phyloP scores from a whole-genome alignment of 768 basidiomycete genomes.

The Hypholoma fasciculare region DNA sequence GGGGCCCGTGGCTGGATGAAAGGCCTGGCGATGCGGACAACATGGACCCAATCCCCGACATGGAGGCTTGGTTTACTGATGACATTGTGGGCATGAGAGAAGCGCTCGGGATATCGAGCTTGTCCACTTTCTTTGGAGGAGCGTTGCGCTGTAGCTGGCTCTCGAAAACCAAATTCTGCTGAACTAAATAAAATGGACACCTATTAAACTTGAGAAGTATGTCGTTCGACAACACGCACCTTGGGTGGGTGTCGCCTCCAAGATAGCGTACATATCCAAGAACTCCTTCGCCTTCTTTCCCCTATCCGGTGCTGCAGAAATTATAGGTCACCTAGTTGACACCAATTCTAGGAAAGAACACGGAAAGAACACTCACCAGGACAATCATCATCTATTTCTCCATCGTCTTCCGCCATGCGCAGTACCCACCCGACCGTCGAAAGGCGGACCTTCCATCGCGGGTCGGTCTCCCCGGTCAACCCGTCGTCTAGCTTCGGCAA shows the following conservation, averaged over 20 bases:
- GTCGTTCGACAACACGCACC: constrained; percentile 37
- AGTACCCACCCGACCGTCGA: constrained; percentile 90
- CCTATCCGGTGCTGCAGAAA: constrained; percentile 79
- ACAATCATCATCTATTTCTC: constrained; percentile 98
- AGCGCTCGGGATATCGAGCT: constrained; percentile 36
- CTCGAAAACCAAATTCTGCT: constrained; percentile 82
- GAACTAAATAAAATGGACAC: constrained; percentile 27
- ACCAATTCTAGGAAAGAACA: constrained; percentile 10
- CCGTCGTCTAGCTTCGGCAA: constrained; percentile 75
- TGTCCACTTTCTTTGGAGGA: constrained; percentile 63
- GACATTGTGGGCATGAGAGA: constrained; percentile 25
- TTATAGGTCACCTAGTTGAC: neutral
- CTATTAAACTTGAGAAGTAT: neutral
- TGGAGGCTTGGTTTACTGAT: constrained; percentile 47
- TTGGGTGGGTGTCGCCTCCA: constrained; percentile 73
- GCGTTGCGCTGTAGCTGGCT: constrained; percentile 80
- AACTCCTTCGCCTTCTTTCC: constrained; percentile 85
- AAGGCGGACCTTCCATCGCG: constrained; percentile 54
- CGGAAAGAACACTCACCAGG: constrained; percentile 64
- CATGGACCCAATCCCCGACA: constrained; percentile 45
- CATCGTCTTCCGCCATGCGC: constrained; percentile 94
- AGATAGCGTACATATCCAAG: constrained; percentile 86
- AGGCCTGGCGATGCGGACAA: constrained; percentile 69
- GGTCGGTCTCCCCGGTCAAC: constrained; percentile 57
- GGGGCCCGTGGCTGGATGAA: constrained; percentile 72